Base-by-base conservation (phyloP, 2,329 filamentous ascomycete genomes). In the Dryadomyces quercus-mongolicae region DNA sequence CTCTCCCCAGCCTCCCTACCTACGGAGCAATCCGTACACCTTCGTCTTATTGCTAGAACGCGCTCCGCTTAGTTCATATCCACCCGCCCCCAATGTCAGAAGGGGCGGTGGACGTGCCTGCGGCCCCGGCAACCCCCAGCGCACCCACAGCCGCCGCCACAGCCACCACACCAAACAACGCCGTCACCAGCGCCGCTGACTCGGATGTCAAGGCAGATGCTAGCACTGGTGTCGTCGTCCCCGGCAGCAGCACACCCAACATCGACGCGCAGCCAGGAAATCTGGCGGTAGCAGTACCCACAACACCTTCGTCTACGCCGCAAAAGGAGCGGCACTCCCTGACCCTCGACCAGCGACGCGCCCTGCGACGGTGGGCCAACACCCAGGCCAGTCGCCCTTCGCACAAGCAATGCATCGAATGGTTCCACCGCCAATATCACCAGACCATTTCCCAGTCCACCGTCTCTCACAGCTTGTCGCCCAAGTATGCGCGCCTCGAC, bases 401-500 rank as follows among this genome's bases (percentile, higher is more conserved):
- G 25, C 79, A 82, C 66, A 80, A 80, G 66, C 73, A 76, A 38
- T 82, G 79, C 69, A 82, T 82, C 62, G 78, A 82, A 62, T 82
- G 79, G 79, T 82, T 82, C 67, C 74, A 70, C 59, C 64, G 64
- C 54, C 72, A 81, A 63, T 82, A 79, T 62, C 74, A 76, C 64
- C 77, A 80, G 64, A 73, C 74, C 60, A 81, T 82, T 62, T 81
- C 77, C 63, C 79, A 82, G 66, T 81, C 77, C 16, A 82, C 79
- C 61, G 80, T 82, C 46, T 81, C 77, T 49, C 79, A 82, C 63
- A 81, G 77, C 20, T 69, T 82, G 40, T 81, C 77, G 5, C 77
- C 77, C 49, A 82, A 82, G 61, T 82, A 82, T 61, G 78, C 77
- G 42, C 75, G 79, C 25, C 74, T 82, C 52, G 79, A 82, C 62